These are phyloP conservation scores for Cryptococcus hybrid DNA, from an alignment of 1,284 basidiomycete genomes.

Conservation along the genomic window DNA sequence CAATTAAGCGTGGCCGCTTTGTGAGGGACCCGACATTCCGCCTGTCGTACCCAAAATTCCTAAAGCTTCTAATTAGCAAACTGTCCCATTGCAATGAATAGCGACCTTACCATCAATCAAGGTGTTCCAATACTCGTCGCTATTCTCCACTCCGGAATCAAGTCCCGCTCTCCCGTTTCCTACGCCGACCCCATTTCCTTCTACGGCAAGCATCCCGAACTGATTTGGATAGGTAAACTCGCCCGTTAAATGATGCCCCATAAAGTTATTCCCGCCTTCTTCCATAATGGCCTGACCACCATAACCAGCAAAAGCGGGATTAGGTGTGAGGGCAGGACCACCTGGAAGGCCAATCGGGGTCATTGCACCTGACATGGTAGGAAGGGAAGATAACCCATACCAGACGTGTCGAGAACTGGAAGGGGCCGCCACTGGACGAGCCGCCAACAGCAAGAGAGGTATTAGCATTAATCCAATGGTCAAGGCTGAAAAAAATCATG, in stretches of 20 bases:
- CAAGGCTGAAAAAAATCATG: constrained; percentile 23
- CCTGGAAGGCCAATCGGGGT: constrained; percentile 7
- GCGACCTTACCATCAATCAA: constrained; percentile 47
- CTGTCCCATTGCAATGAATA: background rate
- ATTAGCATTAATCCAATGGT: constrained; percentile 49
- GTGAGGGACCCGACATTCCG: background rate
- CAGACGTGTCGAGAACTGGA: constrained; percentile 9
- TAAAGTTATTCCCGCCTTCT: background rate
- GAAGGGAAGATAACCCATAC: constrained; percentile 13
- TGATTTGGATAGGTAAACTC: constrained; percentile 11
- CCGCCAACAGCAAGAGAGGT: constrained; percentile 42
- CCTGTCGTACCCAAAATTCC: constrained; percentile 22
- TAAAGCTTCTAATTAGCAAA: constrained; percentile 1
- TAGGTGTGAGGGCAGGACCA: constrained; percentile 4
- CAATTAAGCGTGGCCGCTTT: background rate
- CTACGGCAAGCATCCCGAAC: constrained; percentile 13
- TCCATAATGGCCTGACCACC: constrained; percentile 3
- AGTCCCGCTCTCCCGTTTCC: constrained; percentile 3
- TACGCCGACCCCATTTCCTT: constrained; percentile 6
- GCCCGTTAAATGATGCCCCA: constrained; percentile 5
- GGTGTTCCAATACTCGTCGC: constrained; percentile 51
- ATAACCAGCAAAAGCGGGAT: constrained; percentile 3
- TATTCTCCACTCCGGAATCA: constrained; percentile 26
- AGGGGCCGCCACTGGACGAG: constrained; percentile 14
- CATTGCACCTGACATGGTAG: constrained; percentile 8